Base-by-base conservation (phyloP, 306 rosid species). In the Begonia peltatifolia region DNA sequence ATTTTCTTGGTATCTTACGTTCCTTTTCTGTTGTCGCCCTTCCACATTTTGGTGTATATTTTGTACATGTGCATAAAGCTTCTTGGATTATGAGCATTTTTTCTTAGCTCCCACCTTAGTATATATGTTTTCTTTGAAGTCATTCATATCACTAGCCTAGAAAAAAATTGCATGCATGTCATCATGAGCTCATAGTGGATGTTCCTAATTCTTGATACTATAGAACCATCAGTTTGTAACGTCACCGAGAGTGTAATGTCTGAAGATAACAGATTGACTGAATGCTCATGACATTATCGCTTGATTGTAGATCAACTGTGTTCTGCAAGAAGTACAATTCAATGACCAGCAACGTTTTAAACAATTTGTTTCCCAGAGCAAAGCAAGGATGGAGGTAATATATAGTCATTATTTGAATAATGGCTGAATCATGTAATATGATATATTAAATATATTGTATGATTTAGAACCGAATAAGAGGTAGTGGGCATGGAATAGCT, bases 321-420 rank as follows among this genome's bases (percentile, higher is more conserved):
- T 90, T 69, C 75, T 90, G 65, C 99, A 83, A 83, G 95, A 86
- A 50, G 99, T 90, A 65, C 99, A 83, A 63, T 90, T 86, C 63
- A 80, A 86, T 49, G 99, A 90, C 65, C 95, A 81, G 80, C 95
- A 83, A 16, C 94, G 99, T 43, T 90, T 90, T 81, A 90, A 80
- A 68, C 99, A 86, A 68, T 86, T 90, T 69, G 88, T 90, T 60
- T 74, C 84, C 69, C 99, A 90, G 69, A 90, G 99, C 83, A 86
- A 77, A 75, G 80, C 99, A 11, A 74, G 92, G 74, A 90, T 90
- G 99, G 95, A 86, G 99, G 99, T 90, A 79, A 52, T 10, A 22
- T 44, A 10, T n/a, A 44, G 48, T 44, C 48, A 10, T 44, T n/a
- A 44, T 11, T 44, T 10, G 48, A 44, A 44, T 14, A 52, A 4